These are phyloP conservation scores for Leishmania mexicana DNA, from an alignment of 208 protist genomes.

Conservation along the genomic window DNA sequence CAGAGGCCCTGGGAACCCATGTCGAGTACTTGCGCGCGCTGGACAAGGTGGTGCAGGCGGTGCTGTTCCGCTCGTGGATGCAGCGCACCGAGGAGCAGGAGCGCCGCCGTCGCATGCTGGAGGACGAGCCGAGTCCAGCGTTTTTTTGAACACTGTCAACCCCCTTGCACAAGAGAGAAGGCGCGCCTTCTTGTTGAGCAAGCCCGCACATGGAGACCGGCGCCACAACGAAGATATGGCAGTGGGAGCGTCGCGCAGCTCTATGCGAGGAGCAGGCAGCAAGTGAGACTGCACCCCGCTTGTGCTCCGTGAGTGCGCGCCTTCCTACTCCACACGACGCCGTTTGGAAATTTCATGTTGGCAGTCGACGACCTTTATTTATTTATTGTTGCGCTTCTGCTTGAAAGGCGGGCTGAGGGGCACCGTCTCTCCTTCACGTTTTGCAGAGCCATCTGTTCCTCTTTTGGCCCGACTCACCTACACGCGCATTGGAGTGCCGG, in stretches of 20 bases:
- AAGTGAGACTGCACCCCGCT: not conserved
- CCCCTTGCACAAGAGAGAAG: not conserved
- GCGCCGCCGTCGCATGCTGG: slow-evolving; percentile 61
- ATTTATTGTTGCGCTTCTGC: not conserved
- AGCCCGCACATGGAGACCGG: not conserved
- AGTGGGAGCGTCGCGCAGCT: not conserved
- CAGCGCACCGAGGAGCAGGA: slow-evolving; percentile 64
- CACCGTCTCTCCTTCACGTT: not conserved
- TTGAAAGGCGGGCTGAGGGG: not conserved
- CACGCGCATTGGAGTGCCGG: not conserved
- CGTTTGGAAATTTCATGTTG: not conserved
- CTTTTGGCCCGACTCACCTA: not conserved
- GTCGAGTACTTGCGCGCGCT: slow-evolving; percentile 61
- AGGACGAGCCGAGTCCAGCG: slow-evolving; percentile 40
- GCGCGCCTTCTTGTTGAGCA: not conserved
- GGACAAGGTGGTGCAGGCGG: slow-evolving; percentile 81
- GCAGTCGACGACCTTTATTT: not conserved
- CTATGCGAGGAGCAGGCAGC: not conserved
- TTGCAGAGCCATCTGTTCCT: not conserved
- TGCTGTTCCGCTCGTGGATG: slow-evolving; percentile 60
- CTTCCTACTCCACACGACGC: not conserved
- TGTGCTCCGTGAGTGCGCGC: not conserved
- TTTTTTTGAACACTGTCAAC: slow-evolving; percentile 24
- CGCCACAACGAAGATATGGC: not conserved
- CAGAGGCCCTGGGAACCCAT: slow-evolving; percentile 27